phyloP scores from a whole-genome alignment of 2,329 filamentous ascomycete species.

The Ophiostoma montium region DNA sequence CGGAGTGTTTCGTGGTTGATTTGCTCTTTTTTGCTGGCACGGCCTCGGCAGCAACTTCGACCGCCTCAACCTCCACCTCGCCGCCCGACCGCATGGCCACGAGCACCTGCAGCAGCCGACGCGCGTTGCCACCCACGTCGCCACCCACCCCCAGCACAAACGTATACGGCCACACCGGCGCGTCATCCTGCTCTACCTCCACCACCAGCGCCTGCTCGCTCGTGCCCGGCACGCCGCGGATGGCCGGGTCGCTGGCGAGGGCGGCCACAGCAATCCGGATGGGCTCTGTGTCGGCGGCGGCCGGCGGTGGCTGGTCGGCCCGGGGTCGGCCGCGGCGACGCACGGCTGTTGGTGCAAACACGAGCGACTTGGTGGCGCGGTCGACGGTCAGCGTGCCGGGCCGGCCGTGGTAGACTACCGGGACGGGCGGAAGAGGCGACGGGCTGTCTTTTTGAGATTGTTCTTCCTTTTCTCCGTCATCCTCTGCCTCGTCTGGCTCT shows the following conservation, averaged over 20 bases:
- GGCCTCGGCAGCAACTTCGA: background rate
- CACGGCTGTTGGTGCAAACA: slow-evolving; percentile 11
- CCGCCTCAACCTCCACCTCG: background rate
- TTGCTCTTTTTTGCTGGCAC: background rate
- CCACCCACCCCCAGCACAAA: background rate
- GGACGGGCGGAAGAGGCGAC: background rate
- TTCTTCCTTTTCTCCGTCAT: background rate
- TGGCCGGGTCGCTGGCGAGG: slow-evolving; percentile 11
- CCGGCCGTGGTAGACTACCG: slow-evolving; percentile 11
- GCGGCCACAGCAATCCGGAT: slow-evolving; percentile 15
- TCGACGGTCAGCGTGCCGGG: slow-evolving; percentile 14
- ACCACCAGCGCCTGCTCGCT: slow-evolving; percentile 16
- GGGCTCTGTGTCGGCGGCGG: slow-evolving; percentile 10
- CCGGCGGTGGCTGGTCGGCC: background rate
- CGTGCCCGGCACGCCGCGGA: slow-evolving; percentile 14
- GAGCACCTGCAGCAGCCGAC: background rate
- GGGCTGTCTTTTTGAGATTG: background rate
- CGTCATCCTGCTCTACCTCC: slow-evolving; percentile 6
- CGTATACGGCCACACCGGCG: background rate
- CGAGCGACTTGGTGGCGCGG: slow-evolving; percentile 5
- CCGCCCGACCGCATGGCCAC: background rate
- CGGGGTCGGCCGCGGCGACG: background rate
- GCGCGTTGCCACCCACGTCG: background rate
- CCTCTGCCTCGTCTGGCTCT: background rate
- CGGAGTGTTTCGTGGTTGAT: background rate